Conservation (phyloP, 345 rosid species). For the Eucalyptus guilfoylei region DNA sequence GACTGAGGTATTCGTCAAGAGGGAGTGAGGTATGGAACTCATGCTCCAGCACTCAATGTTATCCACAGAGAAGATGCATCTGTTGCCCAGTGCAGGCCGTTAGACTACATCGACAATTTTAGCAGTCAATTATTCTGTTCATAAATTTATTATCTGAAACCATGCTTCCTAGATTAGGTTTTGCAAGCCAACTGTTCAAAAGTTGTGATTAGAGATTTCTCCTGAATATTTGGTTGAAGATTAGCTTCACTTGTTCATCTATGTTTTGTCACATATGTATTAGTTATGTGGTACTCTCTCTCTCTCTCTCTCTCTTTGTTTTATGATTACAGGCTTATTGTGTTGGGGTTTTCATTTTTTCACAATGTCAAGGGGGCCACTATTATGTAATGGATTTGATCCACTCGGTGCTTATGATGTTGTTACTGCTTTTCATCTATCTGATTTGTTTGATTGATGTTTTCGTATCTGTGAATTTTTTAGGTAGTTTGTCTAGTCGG, state of each 20-base stretch:
- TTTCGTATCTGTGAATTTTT: neutral
- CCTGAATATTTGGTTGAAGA: neutral
- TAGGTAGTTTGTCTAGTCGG: slow-evolving; percentile 80
- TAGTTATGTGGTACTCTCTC: neutral
- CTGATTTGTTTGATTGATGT: neutral
- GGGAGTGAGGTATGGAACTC: neutral
- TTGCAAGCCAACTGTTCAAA: neutral
- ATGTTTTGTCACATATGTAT: neutral
- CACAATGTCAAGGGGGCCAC: neutral
- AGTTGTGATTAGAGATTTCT: neutral
- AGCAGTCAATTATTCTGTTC: neutral
- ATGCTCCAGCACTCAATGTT: neutral
- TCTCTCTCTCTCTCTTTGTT: neutral
- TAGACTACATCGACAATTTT: neutral
- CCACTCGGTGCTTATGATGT: neutral
- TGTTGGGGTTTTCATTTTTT: neutral
- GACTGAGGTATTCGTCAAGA: neutral
- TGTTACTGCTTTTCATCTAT: neutral
- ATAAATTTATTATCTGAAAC: neutral
- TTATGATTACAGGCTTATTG: neutral
- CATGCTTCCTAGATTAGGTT: neutral
- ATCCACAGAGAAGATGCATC: neutral
- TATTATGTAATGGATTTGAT: neutral
- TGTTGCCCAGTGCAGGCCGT: neutral
- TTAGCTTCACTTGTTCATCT: neutral